phyloP scores from a whole-genome alignment of 73 alveolate species.

The Vitrella brassicaformis region DNA sequence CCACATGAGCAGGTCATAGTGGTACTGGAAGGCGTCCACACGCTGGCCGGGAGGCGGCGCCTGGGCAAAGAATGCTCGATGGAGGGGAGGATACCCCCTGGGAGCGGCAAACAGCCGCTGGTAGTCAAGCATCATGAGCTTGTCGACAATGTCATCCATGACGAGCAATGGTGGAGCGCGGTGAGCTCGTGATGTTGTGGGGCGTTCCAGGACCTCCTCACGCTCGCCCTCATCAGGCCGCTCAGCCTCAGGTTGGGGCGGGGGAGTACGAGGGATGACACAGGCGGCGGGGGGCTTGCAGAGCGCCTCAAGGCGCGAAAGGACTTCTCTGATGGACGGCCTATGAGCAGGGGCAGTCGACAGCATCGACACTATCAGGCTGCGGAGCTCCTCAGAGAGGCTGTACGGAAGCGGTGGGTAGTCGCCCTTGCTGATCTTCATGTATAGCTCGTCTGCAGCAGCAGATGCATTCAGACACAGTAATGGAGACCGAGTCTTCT shows the following conservation, averaged over 20 bases:
- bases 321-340: slow-evolving; percentile 54
- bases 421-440: slow-evolving; percentile 70
- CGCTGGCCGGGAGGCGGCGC: slow-evolving; percentile 30
- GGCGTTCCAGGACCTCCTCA: slow-evolving; percentile 33
- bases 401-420: slow-evolving; percentile 50
- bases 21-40: slow-evolving; percentile 44
- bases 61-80: slow-evolving; percentile 60
- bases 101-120: slow-evolving; percentile 62
- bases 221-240: too few species aligned
- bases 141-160: slow-evolving; percentile 86
- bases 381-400: slow-evolving; percentile 54
- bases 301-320: slow-evolving; percentile 62
- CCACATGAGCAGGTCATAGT: slow-evolving; percentile 64
- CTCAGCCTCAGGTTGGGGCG: too few species aligned
- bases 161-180: slow-evolving; percentile 66
- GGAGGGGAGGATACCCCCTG: slow-evolving; percentile 53
- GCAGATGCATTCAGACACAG: too few species aligned
- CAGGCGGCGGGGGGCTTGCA: too few species aligned
- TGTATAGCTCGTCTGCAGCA: slow-evolving; percentile 38
- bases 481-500: too few species aligned
- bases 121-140: slow-evolving; percentile 70
- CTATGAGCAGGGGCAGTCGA: slow-evolving; percentile 80
- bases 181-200: slow-evolving; percentile 32
- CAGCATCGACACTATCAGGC: slow-evolving; percentile 59
- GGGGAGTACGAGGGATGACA: too few species aligned